Percentiles rank a stretch among this genome's conserved stretches.
Evolutionary conservation across 176 grass and related monocot genomes (phyloP).

Genomic region (Rhynchospora tenuis): DNA sequence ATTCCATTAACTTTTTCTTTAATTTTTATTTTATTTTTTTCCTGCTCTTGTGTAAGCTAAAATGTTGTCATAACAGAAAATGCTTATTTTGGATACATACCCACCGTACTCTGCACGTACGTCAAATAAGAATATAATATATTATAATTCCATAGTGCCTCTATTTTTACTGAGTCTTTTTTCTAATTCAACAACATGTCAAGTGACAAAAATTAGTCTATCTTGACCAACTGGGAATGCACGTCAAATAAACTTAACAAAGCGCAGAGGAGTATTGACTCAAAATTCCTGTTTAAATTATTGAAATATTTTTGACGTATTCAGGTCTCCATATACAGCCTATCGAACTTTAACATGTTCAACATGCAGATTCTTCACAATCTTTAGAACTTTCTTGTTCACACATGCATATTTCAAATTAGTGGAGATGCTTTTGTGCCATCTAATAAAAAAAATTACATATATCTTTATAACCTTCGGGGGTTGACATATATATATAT

Average conservation of each 20-base stretch:
- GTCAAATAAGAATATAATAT: not conserved
- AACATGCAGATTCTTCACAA: not conserved
- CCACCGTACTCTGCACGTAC: too few relatives aligned
- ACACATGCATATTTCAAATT: not conserved
- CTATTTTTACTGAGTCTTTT: not conserved
- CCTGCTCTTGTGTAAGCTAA: too few relatives aligned
- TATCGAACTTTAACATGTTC: not conserved
- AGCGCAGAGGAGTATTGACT: not conserved
- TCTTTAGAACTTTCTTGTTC: not conserved
- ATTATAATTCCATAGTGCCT: not conserved
- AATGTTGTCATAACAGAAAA: too few relatives aligned
- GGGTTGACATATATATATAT: not conserved
- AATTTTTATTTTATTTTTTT: too few relatives aligned
- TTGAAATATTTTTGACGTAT: not conserved
- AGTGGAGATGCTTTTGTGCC: not conserved
- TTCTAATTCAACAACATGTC: not conserved
- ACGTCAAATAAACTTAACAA: not conserved
- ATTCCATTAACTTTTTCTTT: too few relatives aligned
- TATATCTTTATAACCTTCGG: not conserved
- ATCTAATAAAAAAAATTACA: not conserved
- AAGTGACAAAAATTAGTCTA: not conserved
- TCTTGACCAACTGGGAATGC: not conserved
- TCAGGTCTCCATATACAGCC: not conserved
- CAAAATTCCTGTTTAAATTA: not conserved
- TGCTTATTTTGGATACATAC: too few relatives aligned